Conservation (phyloP, 257 asterid species). For the Solanum tarapatanum region DNA sequence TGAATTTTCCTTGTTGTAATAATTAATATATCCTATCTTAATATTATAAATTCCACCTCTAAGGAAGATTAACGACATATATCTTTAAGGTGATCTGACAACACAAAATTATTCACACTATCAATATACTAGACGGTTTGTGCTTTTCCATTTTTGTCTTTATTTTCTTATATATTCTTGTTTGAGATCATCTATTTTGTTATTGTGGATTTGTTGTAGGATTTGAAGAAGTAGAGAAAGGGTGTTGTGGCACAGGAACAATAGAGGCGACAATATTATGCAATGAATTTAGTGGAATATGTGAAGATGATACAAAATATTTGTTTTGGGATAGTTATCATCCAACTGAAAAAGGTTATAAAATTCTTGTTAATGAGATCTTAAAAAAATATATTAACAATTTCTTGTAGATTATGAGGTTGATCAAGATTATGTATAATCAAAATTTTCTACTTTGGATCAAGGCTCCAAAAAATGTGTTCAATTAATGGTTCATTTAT, state of each 20-base stretch:
- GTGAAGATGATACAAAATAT: slow-evolving; percentile 5
- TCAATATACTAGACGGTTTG: background rate
- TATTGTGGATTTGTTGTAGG: slow-evolving; percentile 1
- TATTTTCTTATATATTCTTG: background rate
- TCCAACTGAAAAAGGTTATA: slow-evolving; percentile 26
- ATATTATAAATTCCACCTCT: too few relatives aligned
- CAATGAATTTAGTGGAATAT: slow-evolving; percentile 5
- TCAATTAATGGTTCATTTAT: background rate
- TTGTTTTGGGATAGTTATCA: slow-evolving; percentile 33
- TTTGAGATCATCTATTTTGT: background rate
- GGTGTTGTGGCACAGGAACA: slow-evolving; percentile 29
- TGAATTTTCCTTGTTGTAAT: too few relatives aligned
- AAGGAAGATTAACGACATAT: too few relatives aligned
- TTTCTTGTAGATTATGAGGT: background rate
- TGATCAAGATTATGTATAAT: too few relatives aligned
- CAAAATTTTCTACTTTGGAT: background rate
- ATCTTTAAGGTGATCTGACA: too few relatives aligned
- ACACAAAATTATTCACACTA: too few relatives aligned
- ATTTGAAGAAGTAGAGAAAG: slow-evolving; percentile 21
- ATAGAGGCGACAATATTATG: slow-evolving; percentile 16
- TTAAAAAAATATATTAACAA: background rate
- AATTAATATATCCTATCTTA: too few relatives aligned
- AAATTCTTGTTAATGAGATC: slow-evolving; percentile 3
- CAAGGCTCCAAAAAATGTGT: background rate
- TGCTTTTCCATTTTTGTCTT: background rate